Conservation (phyloP, 1,284 basidiomycete genomes). For the Anthracocystis walkeri region DNA sequence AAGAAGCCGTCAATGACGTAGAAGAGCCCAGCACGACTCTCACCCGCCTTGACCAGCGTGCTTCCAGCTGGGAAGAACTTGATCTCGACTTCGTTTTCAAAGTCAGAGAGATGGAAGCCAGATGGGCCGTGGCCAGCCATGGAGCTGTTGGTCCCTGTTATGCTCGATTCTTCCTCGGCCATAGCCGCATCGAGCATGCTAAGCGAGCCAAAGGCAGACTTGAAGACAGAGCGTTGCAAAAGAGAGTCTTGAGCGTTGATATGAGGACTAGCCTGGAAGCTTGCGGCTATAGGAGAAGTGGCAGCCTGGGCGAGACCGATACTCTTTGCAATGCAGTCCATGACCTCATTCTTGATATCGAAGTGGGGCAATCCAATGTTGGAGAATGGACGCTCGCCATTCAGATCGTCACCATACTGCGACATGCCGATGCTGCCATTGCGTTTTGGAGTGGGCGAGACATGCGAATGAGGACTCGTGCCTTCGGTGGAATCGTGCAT, state of each 20-base stretch:
- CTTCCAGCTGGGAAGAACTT: constrained; percentile 90
- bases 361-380: constrained; percentile 75
- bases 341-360: constrained; percentile 91
- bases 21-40: constrained; percentile 90
- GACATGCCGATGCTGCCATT: constrained; percentile 14
- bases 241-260: constrained; percentile 48
- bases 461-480: constrained; percentile 26
- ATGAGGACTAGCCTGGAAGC: constrained; percentile 68
- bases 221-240: constrained; percentile 72
- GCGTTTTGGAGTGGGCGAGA: constrained; percentile 25
- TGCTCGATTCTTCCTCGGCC: constrained; percentile 55
- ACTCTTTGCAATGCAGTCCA: constrained; percentile 96
- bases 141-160: constrained; percentile 53
- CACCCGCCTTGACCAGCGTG: constrained; percentile 87
- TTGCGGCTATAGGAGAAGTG: constrained; percentile 57
- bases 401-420: constrained; percentile 11
- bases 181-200: constrained; percentile 74
- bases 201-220: constrained; percentile 85
- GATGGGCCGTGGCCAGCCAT: constrained; percentile 43
- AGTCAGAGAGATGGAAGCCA: constrained; percentile 71
- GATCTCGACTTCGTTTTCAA: constrained; percentile 97
- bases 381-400: constrained; percentile 34
- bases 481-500: constrained; percentile 37
- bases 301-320: constrained; percentile 90
- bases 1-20: constrained; percentile 98